A percentile compares a stretch with the other conserved stretches of the same genome.
These are phyloP conservation scores for Parmelia sp. DNA, from an alignment of 495 filamentous ascomycete genomes.

Conservation along the genomic window DNA sequence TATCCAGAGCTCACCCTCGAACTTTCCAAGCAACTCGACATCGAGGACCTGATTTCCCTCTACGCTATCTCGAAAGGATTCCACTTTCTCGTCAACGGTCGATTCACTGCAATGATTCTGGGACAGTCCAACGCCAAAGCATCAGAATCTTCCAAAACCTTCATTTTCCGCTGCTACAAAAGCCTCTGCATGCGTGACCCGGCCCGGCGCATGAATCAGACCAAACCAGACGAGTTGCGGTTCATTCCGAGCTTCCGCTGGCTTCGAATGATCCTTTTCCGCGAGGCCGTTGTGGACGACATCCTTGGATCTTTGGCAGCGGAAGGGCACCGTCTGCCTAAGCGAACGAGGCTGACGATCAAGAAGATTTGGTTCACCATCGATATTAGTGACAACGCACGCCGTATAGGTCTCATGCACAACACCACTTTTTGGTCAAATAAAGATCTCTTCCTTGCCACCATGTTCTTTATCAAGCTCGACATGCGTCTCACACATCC, in stretches of 20 bases:
- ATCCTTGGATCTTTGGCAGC: conserved; percentile 49
- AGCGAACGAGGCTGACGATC: conserved; percentile 36
- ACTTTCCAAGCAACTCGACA: conserved; percentile 43
- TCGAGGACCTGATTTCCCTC: conserved; percentile 47
- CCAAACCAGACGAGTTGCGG: conserved; percentile 24
- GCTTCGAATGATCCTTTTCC: conserved; percentile 47
- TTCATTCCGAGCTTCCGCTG: conserved; percentile 45
- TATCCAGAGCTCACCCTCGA: conserved; percentile 45
- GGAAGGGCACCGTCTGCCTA: conserved; percentile 47
- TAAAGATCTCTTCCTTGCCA: conserved; percentile 47
- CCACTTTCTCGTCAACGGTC: conserved; percentile 43
- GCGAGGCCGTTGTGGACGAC: conserved; percentile 43
- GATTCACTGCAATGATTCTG: conserved; percentile 39
- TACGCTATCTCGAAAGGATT: conserved; percentile 53
- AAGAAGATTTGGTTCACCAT: conserved; percentile 63
- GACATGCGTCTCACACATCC: conserved; percentile 53
- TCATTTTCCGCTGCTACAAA: conserved; percentile 46
- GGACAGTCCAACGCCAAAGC: conserved; percentile 37
- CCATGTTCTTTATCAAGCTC: conserved; percentile 56
- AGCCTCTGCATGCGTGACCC: conserved; percentile 48
- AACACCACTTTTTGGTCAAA: conserved; percentile 45
- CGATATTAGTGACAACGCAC: conserved; percentile 48
- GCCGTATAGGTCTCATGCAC: conserved; percentile 44
- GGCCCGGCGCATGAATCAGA: conserved; percentile 24
- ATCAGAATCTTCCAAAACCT: conserved; percentile 42